These are phyloP conservation scores for Rhizopogon roseolus DNA, from an alignment of 768 basidiomycete species.

Conservation along the genomic window DNA sequence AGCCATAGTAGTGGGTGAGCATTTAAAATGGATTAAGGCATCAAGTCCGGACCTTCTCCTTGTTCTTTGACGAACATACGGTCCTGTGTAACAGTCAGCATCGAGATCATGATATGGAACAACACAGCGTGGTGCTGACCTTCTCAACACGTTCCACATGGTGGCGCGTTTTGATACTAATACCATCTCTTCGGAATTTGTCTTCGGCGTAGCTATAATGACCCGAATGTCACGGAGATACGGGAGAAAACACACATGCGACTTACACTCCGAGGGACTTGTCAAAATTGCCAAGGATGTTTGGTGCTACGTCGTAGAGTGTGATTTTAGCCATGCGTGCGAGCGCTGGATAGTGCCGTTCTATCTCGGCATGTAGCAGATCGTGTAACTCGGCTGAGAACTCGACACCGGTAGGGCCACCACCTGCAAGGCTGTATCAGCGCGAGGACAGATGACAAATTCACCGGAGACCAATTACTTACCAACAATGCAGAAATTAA, in stretches of 20 bases:
- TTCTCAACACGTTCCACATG: slow-evolving; percentile 68
- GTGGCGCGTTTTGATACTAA: slow-evolving; percentile 65
- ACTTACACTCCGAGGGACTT: slow-evolving; percentile 53
- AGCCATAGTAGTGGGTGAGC: slow-evolving; percentile 4
- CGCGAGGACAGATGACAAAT: background rate
- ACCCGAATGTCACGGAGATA: background rate
- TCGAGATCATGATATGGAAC: background rate
- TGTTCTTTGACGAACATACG: slow-evolving; percentile 67
- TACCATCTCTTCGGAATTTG: slow-evolving; percentile 71
- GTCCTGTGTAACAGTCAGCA: slow-evolving; percentile 33
- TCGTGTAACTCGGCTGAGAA: slow-evolving; percentile 83
- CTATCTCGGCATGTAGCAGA: slow-evolving; percentile 63
- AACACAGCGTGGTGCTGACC: slow-evolving; percentile 26
- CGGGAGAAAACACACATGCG: background rate
- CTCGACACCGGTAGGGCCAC: slow-evolving; percentile 77
- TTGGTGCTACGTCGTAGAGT: slow-evolving; percentile 77
- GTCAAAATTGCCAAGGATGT: slow-evolving; percentile 75
- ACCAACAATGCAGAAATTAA: slow-evolving; percentile 88
- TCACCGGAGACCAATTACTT: slow-evolving; percentile 19
- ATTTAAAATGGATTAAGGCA: slow-evolving; percentile 1
- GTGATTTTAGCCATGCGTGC: slow-evolving; percentile 65
- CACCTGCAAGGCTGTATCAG: slow-evolving; percentile 36
- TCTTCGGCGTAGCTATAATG: slow-evolving; percentile 56
- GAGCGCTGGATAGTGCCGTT: slow-evolving; percentile 56
- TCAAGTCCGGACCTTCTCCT: slow-evolving; percentile 49